These are phyloP conservation scores for Annona squamosa DNA, from an alignment of 164 flowering plant genomes.

Conservation along the genomic window DNA sequence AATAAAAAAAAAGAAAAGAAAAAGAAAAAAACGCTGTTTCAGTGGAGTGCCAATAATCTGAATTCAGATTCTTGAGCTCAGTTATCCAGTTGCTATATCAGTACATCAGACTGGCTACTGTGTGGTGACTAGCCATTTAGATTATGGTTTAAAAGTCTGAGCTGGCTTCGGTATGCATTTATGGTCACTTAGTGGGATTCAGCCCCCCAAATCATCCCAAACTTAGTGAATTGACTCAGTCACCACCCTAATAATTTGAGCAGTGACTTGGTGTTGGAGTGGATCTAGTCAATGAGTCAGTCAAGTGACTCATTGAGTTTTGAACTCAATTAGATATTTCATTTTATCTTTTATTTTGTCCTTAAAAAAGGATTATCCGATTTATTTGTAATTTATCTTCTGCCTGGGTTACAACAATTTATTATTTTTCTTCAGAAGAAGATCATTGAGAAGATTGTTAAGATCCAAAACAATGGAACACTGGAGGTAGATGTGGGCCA, in stretches of 20 bases:
- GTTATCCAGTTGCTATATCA: background rate
- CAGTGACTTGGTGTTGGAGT: too few species aligned
- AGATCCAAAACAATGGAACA: conserved; percentile 79
- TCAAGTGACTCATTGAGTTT: too few species aligned
- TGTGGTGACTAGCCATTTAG: background rate
- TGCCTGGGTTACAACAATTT: background rate
- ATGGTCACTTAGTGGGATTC: too few species aligned
- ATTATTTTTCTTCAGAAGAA: conserved; percentile 40
- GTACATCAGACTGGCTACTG: background rate
- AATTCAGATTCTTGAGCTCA: background rate
- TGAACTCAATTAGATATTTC: background rate
- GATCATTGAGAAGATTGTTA: conserved; percentile 61
- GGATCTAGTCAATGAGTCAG: too few species aligned
- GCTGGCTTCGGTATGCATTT: too few species aligned
- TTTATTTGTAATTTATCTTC: background rate
- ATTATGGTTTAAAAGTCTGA: too few species aligned
- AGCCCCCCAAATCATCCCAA: too few species aligned
- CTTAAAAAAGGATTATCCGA: background rate
- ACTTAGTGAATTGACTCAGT: too few species aligned
- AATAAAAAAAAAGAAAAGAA: too few species aligned
- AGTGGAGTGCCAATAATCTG: background rate
- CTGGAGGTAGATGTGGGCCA: conserved; percentile 70
- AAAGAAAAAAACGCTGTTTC: too few species aligned
- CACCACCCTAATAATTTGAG: too few species aligned
- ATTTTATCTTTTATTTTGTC: background rate